Base-by-base conservation (phyloP, 768 basidiomycete species). In the Panaeolus papilionaceus region DNA sequence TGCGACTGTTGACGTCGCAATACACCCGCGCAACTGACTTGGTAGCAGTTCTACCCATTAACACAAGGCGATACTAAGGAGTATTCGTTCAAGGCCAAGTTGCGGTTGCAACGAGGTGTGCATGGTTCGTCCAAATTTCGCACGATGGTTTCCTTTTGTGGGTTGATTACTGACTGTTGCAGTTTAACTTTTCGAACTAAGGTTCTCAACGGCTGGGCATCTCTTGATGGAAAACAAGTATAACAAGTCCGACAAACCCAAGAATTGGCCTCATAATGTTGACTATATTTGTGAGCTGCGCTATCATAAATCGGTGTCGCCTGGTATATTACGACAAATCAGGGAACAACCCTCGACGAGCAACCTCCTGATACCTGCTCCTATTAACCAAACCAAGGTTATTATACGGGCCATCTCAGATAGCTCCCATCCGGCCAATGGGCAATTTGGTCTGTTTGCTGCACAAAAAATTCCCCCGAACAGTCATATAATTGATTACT, bases 1-100 rank as follows among this genome's bases (percentile, higher is more conserved):
- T 83, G 76, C 90, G 90, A 73, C 88, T 85, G 77, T 97, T 97
- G 74, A 95, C 95, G 80, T 96, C 91, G 65, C 91, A 79, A 76
- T 98, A 98, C 47, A 96, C 90, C 74, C 93, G 90, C 73, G 93
- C 88, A 62, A 95, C 91, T 61, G 93, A 94, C 79, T 91, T 92
- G 65, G 87, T 84, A 54, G 88, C 82, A 71, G 89, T 86, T 76
- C 91, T 85, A 74, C 89, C 91, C 92, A 93, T 92, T 71, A 76
- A 76, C 75, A 67, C 68, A 66, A 69, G 58, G 45, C 40, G 40
- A 58, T 58, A 62, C 62, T 66, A 33, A 64, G 58, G 54, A 70
- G 58, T 65, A 63, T 61, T 68, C 63, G 66, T 62, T 33, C 42
- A 62, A 63, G 2, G 65, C 66, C 39, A 49, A 49, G 47, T 23